Conservation (phyloP, 441 rosid species). For the Arabidopsis lyrata region DNA sequence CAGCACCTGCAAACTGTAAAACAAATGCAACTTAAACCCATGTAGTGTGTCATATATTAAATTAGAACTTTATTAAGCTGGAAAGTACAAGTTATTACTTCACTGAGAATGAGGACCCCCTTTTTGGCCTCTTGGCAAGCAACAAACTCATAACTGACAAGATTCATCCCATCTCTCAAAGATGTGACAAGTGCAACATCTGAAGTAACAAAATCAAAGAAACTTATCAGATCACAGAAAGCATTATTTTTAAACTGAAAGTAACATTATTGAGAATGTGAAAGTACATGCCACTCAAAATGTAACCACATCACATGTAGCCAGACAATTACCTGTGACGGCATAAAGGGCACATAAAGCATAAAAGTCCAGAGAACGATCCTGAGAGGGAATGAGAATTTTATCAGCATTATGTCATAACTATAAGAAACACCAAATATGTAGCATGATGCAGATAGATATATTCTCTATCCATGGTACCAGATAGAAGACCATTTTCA, state of each 20-base stretch:
- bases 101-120: slow-evolving; percentile 99
- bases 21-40: slow-evolving; percentile 33
- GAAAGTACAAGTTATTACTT: slow-evolving; percentile 57
- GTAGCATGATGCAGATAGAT: background rate
- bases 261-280: background rate
- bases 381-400: slow-evolving; percentile 59
- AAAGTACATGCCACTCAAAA: slow-evolving; percentile 26
- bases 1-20: slow-evolving; percentile 97
- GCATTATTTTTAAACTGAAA: slow-evolving; percentile 8
- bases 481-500: slow-evolving; percentile 15
- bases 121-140: slow-evolving; percentile 98
- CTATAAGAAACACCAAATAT: slow-evolving; percentile 21
- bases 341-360: slow-evolving; percentile 93
- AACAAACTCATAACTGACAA: slow-evolving; percentile 98
- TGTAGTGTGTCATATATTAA: background rate
- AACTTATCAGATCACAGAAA: slow-evolving; percentile 20
- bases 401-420: slow-evolving; percentile 28
- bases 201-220: slow-evolving; percentile 45
- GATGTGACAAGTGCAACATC: slow-evolving; percentile 99
- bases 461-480: slow-evolving; percentile 10
- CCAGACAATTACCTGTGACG: slow-evolving; percentile 77
- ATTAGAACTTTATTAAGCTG: background rate
- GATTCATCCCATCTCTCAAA: slow-evolving; percentile 99
- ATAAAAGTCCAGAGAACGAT: slow-evolving; percentile 91
- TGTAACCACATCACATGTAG: slow-evolving; percentile 11